Conservation (phyloP, 805 yeast species). For the Kodamaea lidongshanica region DNA sequence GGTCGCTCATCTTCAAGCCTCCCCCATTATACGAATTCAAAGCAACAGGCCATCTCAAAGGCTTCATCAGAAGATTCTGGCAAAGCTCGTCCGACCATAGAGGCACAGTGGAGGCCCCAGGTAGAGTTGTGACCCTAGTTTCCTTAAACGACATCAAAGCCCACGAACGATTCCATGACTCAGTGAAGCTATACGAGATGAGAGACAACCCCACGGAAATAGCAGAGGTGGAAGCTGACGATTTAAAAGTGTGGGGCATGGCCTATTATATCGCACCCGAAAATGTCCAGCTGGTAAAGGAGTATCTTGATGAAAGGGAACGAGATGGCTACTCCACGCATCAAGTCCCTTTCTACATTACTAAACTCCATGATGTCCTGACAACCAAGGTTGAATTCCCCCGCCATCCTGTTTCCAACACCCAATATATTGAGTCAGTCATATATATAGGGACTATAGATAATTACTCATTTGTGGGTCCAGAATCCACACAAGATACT, state of each 20-base stretch:
- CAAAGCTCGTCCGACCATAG: constrained; percentile 86
- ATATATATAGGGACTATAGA: constrained; percentile 81
- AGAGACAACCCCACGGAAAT: constrained; percentile 10
- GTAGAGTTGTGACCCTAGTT: constrained; percentile 80
- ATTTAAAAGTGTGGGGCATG: constrained; percentile 65
- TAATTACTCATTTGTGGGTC: constrained; percentile 81
- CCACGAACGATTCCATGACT: constrained; percentile 36
- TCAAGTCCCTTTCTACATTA: constrained; percentile 55
- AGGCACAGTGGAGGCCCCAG: constrained; percentile 82
- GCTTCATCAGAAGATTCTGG: constrained; percentile 83
- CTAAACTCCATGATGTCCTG: constrained; percentile 15
- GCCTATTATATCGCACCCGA: constrained; percentile 75
- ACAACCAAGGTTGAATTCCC: too few relatives aligned
- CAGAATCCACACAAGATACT: constrained; percentile 54
- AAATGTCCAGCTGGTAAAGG: constrained; percentile 53
- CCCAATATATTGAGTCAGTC: constrained; percentile 44
- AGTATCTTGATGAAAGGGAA: constrained; percentile 74
- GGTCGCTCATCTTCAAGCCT: constrained; percentile 83
- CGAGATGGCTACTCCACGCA: constrained; percentile 82
- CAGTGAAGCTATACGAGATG: constrained; percentile 34
- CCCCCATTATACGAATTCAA: constrained; percentile 64
- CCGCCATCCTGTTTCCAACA: constrained; percentile 32
- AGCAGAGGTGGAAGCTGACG: constrained; percentile 29
- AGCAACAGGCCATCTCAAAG: constrained; percentile 68
- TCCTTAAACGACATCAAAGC: constrained; percentile 48